phyloP scores from a whole-genome alignment of 2,329 filamentous ascomycete species.

The Chaetomiaceae sp. region DNA sequence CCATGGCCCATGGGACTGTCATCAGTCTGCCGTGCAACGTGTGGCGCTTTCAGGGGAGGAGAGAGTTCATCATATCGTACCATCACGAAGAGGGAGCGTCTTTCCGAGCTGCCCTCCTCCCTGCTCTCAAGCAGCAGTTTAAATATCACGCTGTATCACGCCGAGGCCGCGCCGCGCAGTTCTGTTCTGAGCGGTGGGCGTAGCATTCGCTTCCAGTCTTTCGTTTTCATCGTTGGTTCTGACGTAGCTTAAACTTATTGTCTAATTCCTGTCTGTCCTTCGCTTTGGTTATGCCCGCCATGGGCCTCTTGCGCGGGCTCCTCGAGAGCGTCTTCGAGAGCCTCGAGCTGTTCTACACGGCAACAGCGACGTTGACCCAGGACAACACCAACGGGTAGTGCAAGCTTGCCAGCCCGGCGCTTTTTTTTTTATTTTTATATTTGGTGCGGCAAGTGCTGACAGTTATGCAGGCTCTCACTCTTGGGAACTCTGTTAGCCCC shows the following conservation, averaged over 20 bases:
- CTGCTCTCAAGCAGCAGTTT: neutral
- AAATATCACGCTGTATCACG: slow-evolving; percentile 15
- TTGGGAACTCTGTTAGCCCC: slow-evolving; percentile 36
- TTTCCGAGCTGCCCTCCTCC: neutral
- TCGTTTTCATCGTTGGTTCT: slow-evolving; percentile 9
- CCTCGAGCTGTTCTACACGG: slow-evolving; percentile 18
- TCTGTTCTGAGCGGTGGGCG: slow-evolving; percentile 4
- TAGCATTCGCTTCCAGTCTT: slow-evolving; percentile 7
- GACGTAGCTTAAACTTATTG: neutral
- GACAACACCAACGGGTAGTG: slow-evolving; percentile 35
- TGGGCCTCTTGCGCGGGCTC: slow-evolving; percentile 23
- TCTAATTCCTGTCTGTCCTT: slow-evolving; percentile 3
- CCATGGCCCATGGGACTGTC: neutral
- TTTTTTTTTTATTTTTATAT: too few relatives aligned
- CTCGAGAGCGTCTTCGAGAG: slow-evolving; percentile 9
- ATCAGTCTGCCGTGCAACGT: slow-evolving; percentile 10
- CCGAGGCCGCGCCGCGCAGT: neutral
- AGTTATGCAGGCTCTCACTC: slow-evolving; percentile 32
- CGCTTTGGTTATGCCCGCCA: slow-evolving; percentile 17
- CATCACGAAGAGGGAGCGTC: neutral
- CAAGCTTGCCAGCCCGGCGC: neutral
- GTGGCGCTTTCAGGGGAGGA: slow-evolving; percentile 10
- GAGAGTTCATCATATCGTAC: neutral
- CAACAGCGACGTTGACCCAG: slow-evolving; percentile 27
- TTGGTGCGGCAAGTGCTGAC: slow-evolving; percentile 7